Conservation (phyloP, 208 protist genomes). For the Angomonas ambiguus region DNA sequence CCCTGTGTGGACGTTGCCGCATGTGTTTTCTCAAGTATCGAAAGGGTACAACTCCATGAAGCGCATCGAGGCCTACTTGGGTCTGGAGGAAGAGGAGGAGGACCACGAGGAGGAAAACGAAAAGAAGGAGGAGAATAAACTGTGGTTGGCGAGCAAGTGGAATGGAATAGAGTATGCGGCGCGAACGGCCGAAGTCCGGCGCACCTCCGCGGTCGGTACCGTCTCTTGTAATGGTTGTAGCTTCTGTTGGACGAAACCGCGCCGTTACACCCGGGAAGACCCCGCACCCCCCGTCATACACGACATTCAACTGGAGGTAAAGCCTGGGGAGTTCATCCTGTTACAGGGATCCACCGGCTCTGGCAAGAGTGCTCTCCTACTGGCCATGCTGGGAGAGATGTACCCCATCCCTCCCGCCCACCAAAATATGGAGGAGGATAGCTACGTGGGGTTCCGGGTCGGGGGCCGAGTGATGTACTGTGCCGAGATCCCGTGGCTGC, state of each 20-base stretch:
- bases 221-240: conserved; percentile 26
- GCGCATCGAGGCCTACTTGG: conserved; percentile 57
- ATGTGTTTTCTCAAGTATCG: conserved; percentile 52
- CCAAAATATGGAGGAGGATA: not conserved
- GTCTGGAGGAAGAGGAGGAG: conserved; percentile 5
- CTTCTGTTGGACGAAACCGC: conserved; percentile 25
- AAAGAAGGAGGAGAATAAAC: not conserved
- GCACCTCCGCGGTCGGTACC: conserved; percentile 7
- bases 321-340: conserved; percentile 66
- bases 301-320: conserved; percentile 45
- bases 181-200: not conserved
- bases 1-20: conserved; percentile 56
- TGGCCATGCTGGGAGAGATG: conserved; percentile 79
- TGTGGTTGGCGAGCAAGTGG: too few relatives aligned
- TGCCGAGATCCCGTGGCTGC: conserved; percentile 88
- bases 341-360: conserved; percentile 74
- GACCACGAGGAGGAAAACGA: not conserved
- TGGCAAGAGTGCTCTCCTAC: conserved; percentile 81
- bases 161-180: not conserved
- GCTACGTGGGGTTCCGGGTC: conserved; percentile 33
- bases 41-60: conserved; percentile 48
- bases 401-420: conserved; percentile 10
- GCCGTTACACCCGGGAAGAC: not conserved
- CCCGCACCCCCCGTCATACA: conserved; percentile 26
- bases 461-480: conserved; percentile 75